These are phyloP conservation scores for Nitzschia sp. DNA, from an alignment of 108 stramenopile genomes.

Conservation along the genomic window DNA sequence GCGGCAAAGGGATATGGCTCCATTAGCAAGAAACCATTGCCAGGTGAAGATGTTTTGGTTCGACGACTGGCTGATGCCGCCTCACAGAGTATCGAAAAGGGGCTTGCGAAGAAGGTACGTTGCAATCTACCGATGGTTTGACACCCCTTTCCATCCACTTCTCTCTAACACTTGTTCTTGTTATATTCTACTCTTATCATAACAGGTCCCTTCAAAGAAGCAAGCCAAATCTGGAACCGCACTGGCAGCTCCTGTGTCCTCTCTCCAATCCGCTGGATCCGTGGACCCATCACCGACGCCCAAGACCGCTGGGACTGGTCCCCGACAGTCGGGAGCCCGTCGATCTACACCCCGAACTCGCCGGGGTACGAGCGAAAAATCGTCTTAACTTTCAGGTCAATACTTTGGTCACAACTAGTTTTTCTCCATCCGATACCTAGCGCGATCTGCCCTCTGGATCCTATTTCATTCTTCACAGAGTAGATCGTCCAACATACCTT, in stretches of 20 bases:
- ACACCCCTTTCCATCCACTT: too few relatives aligned
- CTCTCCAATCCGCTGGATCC: slow-evolving; percentile 30
- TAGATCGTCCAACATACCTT: slow-evolving; percentile 72
- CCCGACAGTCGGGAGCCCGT: slow-evolving; percentile 71
- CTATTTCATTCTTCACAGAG: not conserved
- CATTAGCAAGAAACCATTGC: slow-evolving; percentile 55
- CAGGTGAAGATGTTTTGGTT: slow-evolving; percentile 77
- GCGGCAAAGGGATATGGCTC: slow-evolving; percentile 62
- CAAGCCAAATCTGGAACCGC: slow-evolving; percentile 21
- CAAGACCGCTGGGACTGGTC: slow-evolving; percentile 43
- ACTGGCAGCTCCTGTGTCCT: slow-evolving; percentile 29
- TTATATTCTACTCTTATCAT: too few relatives aligned
- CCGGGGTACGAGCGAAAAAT: slow-evolving; percentile 43
- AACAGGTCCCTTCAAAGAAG: slow-evolving; percentile 32
- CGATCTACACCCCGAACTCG: slow-evolving; percentile 66
- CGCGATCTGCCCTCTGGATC: too few relatives aligned
- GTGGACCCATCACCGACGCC: slow-evolving; percentile 12
- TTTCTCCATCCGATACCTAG: too few relatives aligned
- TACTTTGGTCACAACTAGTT: too few relatives aligned
- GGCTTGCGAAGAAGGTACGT: slow-evolving; percentile 70
- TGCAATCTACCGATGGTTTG: too few relatives aligned
- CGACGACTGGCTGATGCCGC: slow-evolving; percentile 72
- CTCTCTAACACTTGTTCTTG: too few relatives aligned
- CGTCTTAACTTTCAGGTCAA: slow-evolving; percentile 5
- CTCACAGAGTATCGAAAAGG: slow-evolving; percentile 83